Evolutionary conservation across 768 basidiomycete genomes (phyloP).

Genomic region (Dioszegia aurantiaca): DNA sequence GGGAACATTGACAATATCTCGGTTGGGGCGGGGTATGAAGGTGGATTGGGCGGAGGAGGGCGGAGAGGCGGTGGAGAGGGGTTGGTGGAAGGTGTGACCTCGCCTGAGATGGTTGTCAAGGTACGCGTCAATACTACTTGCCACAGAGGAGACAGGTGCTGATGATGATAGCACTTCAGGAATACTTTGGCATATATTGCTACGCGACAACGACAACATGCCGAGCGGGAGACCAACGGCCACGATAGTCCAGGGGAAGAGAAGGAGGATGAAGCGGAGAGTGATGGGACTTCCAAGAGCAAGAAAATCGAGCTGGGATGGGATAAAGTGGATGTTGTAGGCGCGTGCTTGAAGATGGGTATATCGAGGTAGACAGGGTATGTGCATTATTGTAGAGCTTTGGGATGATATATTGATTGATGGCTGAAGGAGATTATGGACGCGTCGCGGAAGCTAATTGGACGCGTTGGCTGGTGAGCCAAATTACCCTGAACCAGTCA

Average conservation of each 20-base stretch:
- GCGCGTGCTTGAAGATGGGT: conserved; percentile 86
- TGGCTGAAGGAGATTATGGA: neutral
- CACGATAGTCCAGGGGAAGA: conserved; percentile 19
- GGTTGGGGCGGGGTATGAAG: conserved; percentile 5
- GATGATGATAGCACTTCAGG: conserved; percentile 69
- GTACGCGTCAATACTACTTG: conserved; percentile 23
- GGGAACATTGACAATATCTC: conserved; percentile 83
- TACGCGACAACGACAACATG: conserved; percentile 60
- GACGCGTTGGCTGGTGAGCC: conserved; percentile 1
- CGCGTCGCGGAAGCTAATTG: conserved; percentile 6
- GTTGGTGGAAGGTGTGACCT: conserved; percentile 84
- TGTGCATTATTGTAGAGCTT: neutral
- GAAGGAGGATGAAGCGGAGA: conserved; percentile 20
- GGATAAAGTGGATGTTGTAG: conserved; percentile 83
- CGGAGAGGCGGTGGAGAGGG: conserved; percentile 70
- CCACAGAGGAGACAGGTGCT: neutral
- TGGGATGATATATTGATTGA: neutral
- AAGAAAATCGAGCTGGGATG: conserved; percentile 58
- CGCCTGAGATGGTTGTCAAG: conserved; percentile 78
- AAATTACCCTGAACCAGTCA: neutral
- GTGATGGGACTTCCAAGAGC: conserved; percentile 48
- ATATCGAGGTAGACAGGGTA: conserved; percentile 16
- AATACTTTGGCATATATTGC: conserved; percentile 84
- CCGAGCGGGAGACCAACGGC: conserved; percentile 33
- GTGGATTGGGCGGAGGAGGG: conserved; percentile 1